Conservation (phyloP, 2,329 filamentous ascomycete species). For the Alternaria postmessia region DNA sequence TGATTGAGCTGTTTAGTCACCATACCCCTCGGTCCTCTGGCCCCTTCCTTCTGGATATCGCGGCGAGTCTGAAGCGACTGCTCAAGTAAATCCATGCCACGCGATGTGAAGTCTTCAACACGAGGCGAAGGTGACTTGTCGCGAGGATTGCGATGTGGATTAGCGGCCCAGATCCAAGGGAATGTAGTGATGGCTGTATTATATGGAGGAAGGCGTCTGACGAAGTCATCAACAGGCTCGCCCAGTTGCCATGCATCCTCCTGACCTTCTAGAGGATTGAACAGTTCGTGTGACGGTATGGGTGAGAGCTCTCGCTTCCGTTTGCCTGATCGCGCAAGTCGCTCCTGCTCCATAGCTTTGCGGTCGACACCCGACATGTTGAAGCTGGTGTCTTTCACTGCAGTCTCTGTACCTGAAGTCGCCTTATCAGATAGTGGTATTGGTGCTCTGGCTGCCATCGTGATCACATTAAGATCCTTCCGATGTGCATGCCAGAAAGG, state of each 20-base stretch:
- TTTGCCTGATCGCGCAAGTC: conserved; percentile 18
- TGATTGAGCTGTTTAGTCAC: conserved; percentile 52
- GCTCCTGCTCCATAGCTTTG: conserved; percentile 25
- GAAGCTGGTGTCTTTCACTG: conserved; percentile 9
- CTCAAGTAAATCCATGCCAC: conserved; percentile 64
- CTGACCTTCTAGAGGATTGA: conserved; percentile 67
- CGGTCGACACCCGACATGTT: conserved; percentile 13
- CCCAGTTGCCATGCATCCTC: conserved; percentile 66
- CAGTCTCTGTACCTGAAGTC: conserved; percentile 1
- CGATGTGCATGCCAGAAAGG: conserved; percentile 30
- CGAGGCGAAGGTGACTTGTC: conserved; percentile 46
- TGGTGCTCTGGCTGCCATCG: conserved; percentile 16
- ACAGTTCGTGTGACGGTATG: conserved; percentile 19
- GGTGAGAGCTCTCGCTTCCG: conserved; percentile 21
- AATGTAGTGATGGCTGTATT: conserved; percentile 57
- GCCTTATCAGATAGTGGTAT: not conserved
- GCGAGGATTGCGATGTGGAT: conserved; percentile 62
- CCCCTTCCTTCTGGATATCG: conserved; percentile 61
- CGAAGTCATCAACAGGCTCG: conserved; percentile 71
- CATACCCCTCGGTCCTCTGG: conserved; percentile 55
- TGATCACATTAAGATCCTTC: conserved; percentile 36
- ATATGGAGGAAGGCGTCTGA: conserved; percentile 72
- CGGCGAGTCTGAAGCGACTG: conserved; percentile 57
- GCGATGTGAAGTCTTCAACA: conserved; percentile 59
- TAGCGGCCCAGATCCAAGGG: conserved; percentile 78